Conservation (phyloP, 345 rosid genomes). For the Arabidopsis thaliana region DNA sequence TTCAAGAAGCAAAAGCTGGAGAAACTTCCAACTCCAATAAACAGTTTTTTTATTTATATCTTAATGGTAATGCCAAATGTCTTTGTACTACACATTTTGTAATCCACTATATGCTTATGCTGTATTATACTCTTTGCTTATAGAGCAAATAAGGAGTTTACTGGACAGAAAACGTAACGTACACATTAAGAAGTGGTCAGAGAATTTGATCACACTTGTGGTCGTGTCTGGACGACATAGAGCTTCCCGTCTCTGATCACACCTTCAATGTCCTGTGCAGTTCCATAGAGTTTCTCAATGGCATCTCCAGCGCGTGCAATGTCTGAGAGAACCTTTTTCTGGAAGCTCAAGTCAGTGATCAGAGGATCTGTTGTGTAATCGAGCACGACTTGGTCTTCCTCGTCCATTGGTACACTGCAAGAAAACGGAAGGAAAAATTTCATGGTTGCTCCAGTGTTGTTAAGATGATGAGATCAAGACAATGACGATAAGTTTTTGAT, state of each 20-base stretch:
- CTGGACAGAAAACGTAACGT: slow-evolving; percentile 14
- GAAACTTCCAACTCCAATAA: slow-evolving; percentile 1
- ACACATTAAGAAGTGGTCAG: slow-evolving; percentile 3
- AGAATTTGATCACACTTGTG: slow-evolving; percentile 71
- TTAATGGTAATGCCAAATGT: slow-evolving; percentile 19
- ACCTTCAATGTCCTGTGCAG: slow-evolving; percentile 97
- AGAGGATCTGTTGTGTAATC: slow-evolving; percentile 85
- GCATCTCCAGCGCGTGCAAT: slow-evolving; percentile 80
- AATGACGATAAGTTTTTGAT: not conserved
- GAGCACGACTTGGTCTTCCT: slow-evolving; percentile 76
- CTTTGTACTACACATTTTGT: slow-evolving; percentile 17
- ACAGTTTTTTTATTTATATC: slow-evolving; percentile 1
- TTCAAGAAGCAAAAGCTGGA: slow-evolving; percentile 15
- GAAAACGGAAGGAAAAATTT: slow-evolving; percentile 13
- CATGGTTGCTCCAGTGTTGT: slow-evolving; percentile 1
- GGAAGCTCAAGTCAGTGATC: slow-evolving; percentile 69
- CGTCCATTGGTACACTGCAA: slow-evolving; percentile 95
- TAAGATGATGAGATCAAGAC: slow-evolving; percentile 16
- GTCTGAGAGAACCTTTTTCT: slow-evolving; percentile 65
- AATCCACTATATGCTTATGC: slow-evolving; percentile 27
- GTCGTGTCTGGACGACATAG: slow-evolving; percentile 94
- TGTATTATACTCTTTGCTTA: slow-evolving; percentile 25
- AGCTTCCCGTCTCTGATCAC: slow-evolving; percentile 85
- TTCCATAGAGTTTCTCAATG: slow-evolving; percentile 84
- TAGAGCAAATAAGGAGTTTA: slow-evolving; percentile 26